Evolutionary conservation across 805 yeast genomes (phyloP).

Genomic region (Schwanniomyces polymorphus): DNA sequence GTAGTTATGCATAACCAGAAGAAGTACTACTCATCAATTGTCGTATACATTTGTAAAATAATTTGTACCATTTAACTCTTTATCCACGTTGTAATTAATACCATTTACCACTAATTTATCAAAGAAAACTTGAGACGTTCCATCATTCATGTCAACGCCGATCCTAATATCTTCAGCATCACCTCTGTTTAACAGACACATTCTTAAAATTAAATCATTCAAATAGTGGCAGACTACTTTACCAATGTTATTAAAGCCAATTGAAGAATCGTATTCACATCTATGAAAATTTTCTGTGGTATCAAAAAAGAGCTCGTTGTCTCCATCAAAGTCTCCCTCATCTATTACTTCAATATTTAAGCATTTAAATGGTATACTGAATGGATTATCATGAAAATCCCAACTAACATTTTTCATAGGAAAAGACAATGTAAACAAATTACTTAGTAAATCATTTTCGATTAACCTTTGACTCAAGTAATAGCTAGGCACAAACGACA

Average conservation of each 20-base stretch:
- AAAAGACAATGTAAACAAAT: constrained; percentile 8
- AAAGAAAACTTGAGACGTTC: constrained; percentile 18
- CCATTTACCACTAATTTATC: constrained; percentile 27
- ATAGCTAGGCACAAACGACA: constrained; percentile 54
- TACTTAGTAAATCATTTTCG: constrained; percentile 9
- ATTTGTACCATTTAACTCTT: constrained; percentile 41
- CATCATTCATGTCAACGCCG: constrained; percentile 33
- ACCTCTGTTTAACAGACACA: constrained; percentile 38
- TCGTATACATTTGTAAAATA: constrained; percentile 29
- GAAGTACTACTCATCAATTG: neutral
- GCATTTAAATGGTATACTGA: constrained; percentile 32
- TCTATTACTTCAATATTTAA: constrained; percentile 31
- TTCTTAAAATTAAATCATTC: constrained; percentile 28
- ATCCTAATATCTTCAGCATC: constrained; percentile 38
- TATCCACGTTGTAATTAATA: constrained; percentile 31
- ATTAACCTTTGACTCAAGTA: constrained; percentile 36
- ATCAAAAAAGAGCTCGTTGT: constrained; percentile 15
- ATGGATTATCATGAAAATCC: constrained; percentile 30
- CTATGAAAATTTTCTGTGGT: constrained; percentile 11
- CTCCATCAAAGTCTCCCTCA: constrained; percentile 39
- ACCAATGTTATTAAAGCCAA: constrained; percentile 11
- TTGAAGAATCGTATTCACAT: constrained; percentile 12
- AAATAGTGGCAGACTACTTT: constrained; percentile 33
- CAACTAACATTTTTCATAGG: constrained; percentile 25
- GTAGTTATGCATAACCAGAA: neutral